These are phyloP conservation scores for Entrophospora sp. DNA, from an alignment of 192 early-diverging fungal genomes.

Conservation along the genomic window DNA sequence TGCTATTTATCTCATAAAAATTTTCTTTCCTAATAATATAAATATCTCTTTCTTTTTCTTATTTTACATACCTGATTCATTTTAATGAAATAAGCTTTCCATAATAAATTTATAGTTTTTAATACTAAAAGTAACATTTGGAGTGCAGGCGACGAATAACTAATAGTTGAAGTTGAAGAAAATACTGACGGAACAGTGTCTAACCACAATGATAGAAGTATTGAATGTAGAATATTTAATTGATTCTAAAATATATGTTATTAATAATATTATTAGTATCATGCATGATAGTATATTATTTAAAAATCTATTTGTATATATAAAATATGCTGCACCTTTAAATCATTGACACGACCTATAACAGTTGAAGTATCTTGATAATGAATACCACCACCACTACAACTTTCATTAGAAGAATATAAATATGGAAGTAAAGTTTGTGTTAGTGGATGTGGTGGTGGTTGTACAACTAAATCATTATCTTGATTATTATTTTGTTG, in stretches of 20 bases:
- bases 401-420: conserved; percentile 6
- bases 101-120: conserved; percentile 61
- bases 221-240: conserved; percentile 37
- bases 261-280: too few species aligned
- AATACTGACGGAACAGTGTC: conserved; percentile 67
- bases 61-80: conserved; percentile 23
- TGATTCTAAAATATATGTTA: neutral
- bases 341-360: conserved; percentile 19
- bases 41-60: too few species aligned
- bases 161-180: conserved; percentile 31
- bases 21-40: too few species aligned
- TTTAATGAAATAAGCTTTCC: conserved; percentile 43
- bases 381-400: neutral
- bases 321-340: conserved; percentile 16
- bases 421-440: conserved; percentile 21
- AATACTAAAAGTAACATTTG: conserved; percentile 53
- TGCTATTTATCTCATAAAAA: too few species aligned
- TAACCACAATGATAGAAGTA: conserved; percentile 69
- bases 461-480: neutral
- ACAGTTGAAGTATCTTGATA: conserved; percentile 17
- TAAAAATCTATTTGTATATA: neutral
- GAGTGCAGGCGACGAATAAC: conserved; percentile 45
- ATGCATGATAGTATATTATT: too few species aligned
- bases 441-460: conserved; percentile 13
- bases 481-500: too few species aligned